Base-by-base conservation (phyloP, 495 filamentous ascomycete species). In the Penicilliopsis zonata region DNA sequence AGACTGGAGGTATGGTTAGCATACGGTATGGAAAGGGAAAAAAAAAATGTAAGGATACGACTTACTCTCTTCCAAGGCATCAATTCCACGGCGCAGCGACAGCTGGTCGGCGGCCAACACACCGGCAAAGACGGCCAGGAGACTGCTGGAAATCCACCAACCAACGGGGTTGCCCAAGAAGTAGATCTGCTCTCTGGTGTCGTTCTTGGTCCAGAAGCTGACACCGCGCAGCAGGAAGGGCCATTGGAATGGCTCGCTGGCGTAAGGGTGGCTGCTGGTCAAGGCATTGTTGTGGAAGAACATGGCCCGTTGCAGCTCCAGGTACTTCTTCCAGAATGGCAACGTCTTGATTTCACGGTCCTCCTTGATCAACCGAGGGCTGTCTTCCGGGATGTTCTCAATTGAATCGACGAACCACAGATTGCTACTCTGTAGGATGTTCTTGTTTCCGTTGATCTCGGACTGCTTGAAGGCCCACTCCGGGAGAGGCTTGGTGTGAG, bases 361-460 rank as follows among this genome's bases (percentile, higher is more conserved):
- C 43, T 80, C 69, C 56, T 75, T 86, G 22, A 65, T 50, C 36
- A 81, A 68, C 31, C 90, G 85, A 3, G 68, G 66, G 38, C 66
- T 70, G 44, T 85, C 78, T 13, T 59, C 61, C 2, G 75, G 64
- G 28, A 96, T 58, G 9, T 81, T 86, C 9, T 85, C 78, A 33
- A 96, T 84, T 39, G 88, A 82, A 35, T 98, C 90, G 6, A 86
- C 79, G 42, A 77, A 82, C 90, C 90, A 98, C 41, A 94, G 65
- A 50, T 98, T 98, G 54, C 85, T 94, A 49, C 74, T 70, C 45
- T 93, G 84, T 27, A 74, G 66, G 30, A 92, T 59, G 55, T 94
- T 93, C 74, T 98, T 98, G 73, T 98, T 98, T 32, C 90, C 90
- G 52, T 98, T 98, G 65, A 98, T 95, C 53, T 98, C 90, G 40